These are phyloP conservation scores for Talaromyces wortmannii DNA, from an alignment of 495 filamentous ascomycete genomes.

Conservation along the genomic window DNA sequence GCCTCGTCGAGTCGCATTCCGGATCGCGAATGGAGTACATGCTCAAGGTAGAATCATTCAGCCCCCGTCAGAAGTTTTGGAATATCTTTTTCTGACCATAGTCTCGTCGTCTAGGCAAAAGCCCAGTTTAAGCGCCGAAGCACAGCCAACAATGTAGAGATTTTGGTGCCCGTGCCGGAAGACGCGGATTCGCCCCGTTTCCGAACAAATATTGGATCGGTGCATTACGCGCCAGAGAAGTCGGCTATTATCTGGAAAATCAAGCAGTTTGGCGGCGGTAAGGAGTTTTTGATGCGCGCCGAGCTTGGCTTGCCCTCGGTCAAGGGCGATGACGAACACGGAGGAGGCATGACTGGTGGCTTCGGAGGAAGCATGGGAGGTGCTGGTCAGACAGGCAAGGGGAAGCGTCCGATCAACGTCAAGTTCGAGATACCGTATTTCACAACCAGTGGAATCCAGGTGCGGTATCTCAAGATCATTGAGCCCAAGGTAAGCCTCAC, in stretches of 20 bases:
- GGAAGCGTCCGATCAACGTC: constrained; percentile 93
- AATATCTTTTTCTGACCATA: not conserved
- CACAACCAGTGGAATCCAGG: constrained; percentile 96
- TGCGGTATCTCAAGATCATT: constrained; percentile 97
- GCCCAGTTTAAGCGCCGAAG: constrained; percentile 97
- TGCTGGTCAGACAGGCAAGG: constrained; percentile 60
- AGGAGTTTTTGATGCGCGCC: constrained; percentile 99
- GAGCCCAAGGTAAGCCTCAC: constrained; percentile 81
- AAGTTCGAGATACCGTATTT: constrained; percentile 99
- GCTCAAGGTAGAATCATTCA: constrained; percentile 60
- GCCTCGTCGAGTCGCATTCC: constrained; percentile 90
- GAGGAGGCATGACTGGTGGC: constrained; percentile 92
- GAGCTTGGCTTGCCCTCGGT: constrained; percentile 92
- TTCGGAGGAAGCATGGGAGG: constrained; percentile 93
- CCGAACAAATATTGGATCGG: constrained; percentile 92
- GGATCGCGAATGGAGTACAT: constrained; percentile 96
- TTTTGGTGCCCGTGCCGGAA: constrained; percentile 93
- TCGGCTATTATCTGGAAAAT: constrained; percentile 99
- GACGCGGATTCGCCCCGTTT: constrained; percentile 96
- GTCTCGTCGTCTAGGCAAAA: constrained; percentile 51
- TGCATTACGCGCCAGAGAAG: constrained; percentile 98
- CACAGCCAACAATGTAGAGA: constrained; percentile 98
- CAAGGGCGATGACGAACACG: constrained; percentile 91
- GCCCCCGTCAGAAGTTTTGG: not conserved
- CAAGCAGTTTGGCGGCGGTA: constrained; percentile 97